phyloP scores from a whole-genome alignment of 257 asterid species.

The Nicotiana sylvestris region DNA sequence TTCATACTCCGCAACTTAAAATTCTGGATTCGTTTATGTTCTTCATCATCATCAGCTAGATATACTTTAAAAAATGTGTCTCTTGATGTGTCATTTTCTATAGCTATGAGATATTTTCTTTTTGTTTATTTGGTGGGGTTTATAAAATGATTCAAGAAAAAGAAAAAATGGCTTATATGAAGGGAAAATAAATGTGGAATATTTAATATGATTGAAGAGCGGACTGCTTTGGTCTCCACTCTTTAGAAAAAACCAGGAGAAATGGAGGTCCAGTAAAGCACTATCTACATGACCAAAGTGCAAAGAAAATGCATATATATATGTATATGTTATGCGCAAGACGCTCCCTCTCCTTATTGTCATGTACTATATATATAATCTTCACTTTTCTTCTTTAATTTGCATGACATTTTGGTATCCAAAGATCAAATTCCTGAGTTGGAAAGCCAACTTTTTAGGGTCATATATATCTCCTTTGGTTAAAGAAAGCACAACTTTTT shows the following conservation, averaged over 20 bases:
- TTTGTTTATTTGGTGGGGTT: conserved; percentile 6
- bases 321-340: conserved; percentile 19
- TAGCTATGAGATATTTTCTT: neutral
- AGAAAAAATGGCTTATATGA: neutral
- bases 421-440: conserved; percentile 37
- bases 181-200: neutral
- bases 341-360: conserved; percentile 58
- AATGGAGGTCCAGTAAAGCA: conserved; percentile 54
- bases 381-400: conserved; percentile 32
- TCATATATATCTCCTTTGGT: neutral
- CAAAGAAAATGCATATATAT: conserved; percentile 30
- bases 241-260: conserved; percentile 14
- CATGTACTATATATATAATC: neutral
- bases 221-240: conserved; percentile 75
- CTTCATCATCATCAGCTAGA: neutral
- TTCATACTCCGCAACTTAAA: neutral
- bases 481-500: neutral
- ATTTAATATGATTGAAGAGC: conserved; percentile 36
- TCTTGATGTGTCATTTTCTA: neutral
- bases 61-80: neutral
- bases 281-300: conserved; percentile 21
- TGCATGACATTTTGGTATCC: conserved; percentile 38
- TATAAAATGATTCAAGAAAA: conserved; percentile 25
- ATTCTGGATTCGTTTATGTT: neutral
- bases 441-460: conserved; percentile 40